Evolutionary conservation across 805 yeast genomes (phyloP).

Genomic region (Candida pseudofarinosa): DNA sequence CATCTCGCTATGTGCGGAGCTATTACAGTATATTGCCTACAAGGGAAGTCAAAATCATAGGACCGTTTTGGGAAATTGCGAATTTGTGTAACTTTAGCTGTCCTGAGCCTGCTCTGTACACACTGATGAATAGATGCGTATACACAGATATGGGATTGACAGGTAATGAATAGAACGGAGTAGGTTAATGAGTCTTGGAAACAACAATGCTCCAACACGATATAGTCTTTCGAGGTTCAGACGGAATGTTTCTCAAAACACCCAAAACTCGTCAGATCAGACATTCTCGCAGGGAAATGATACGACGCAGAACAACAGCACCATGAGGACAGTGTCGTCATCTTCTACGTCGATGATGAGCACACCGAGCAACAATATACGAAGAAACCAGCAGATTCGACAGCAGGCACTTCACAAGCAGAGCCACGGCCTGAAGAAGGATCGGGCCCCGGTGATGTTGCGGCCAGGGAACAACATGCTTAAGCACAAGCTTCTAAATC

Average conservation of each 20-base stretch:
- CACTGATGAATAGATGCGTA: background rate
- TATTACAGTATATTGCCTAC: background rate
- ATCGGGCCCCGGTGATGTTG: conserved; percentile 1
- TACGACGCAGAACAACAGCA: conserved; percentile 14
- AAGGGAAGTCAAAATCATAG: background rate
- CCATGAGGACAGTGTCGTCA: conserved; percentile 30
- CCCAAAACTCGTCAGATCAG: conserved; percentile 7
- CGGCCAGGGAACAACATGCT: conserved; percentile 22
- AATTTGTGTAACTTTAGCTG: background rate
- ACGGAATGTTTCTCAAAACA: conserved; percentile 11
- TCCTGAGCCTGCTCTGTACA: background rate
- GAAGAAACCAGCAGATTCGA: conserved; percentile 27
- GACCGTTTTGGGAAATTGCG: background rate
- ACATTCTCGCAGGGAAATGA: conserved; percentile 14
- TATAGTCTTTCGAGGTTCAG: conserved; percentile 6
- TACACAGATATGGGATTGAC: background rate
- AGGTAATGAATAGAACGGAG: background rate
- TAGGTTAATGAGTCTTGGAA: conserved; percentile 4
- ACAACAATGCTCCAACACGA: conserved; percentile 2
- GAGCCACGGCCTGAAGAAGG: conserved; percentile 4
- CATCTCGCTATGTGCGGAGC: no score
- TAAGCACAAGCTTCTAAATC: conserved; percentile 34
- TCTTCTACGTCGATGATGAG: conserved; percentile 36
- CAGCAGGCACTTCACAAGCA: conserved; percentile 9
- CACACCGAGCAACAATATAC: conserved; percentile 39